Base-by-base conservation (phyloP, 1,139 yeast genomes). In the Yamadazyma kanchanaburiensis region DNA sequence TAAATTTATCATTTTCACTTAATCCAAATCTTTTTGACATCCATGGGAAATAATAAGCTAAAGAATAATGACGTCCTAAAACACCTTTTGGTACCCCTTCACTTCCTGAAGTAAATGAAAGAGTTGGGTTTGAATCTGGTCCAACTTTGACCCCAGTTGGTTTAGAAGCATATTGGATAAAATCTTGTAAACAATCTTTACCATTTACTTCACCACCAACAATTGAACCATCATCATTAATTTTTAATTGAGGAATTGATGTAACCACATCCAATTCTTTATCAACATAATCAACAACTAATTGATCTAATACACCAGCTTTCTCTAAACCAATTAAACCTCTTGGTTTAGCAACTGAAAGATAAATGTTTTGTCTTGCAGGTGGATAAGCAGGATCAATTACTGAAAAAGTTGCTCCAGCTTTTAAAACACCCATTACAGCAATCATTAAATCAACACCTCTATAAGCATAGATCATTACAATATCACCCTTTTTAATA, bases 61-160 rank as follows among this genome's bases (percentile, higher is more conserved):
- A 70, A 1, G 97, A 89, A 58, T 80, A 94, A 54, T 94, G 98
- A 62, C 99, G 85, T 26, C 99, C 99, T 41, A 87, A 72, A 17
- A 91, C 99, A 66, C 99, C 99, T 64, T 91, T 91, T 46, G 99
- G 99, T 43, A 91, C 70, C 57, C 99, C 99, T 60, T 91, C 99
- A 9, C 95, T 85, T 22, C 99, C 99, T 14, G 95, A 85, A n/a
- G 99, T 91, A 64, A 91, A 91, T 0, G 96, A 85, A 29, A 91
- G 70, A 3, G 99, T 91, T 27, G 99, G 99, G 53, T 88, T 89
- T 20, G 94, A 83, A 55, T 91, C 99, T 3, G 99, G 99, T 2
- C 98, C 98, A 22, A 91, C 97, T 27, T 80, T 64, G n/a, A 91
- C 91, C 15, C 95, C 96, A 2, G 96, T 80, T 33, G 85, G 74